Evolutionary conservation across 306 rosid species (phyloP), one percentile per base, ranked within the genome.

Genomic region (Elaeagnus macrophylla): DNA sequence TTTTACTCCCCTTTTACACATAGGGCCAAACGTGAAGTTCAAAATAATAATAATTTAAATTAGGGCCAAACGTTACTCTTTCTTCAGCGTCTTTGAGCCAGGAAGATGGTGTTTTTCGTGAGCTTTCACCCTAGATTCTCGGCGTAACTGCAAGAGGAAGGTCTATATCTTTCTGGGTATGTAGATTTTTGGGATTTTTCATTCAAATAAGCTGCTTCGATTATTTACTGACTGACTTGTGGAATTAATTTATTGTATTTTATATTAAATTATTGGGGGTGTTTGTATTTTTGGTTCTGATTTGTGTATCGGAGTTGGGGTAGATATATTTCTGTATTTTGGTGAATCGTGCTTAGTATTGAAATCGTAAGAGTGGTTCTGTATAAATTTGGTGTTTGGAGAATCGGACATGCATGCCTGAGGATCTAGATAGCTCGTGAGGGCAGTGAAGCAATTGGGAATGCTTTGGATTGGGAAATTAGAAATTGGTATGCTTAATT

Each of bases 131-230:
- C 71, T 36, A 53, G 54, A 59, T 67, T 72, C 62, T 60, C 38
- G 58, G 75, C 62, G 64, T 61, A 46, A 54, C 69, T 38, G 12
- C 42, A 8, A 43, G 71, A 68, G 49, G 72, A 68, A 57, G 75
- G 9, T 53, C 53, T 18, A 56, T 76, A 38, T 62, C 70, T 62
- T 42, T 73, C 52, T 43, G 69, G 57, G 61, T 59, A 16, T 17
- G 48, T 32, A 12, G 48, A 50, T 41, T 11, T 50, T n/a, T 0
- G 37, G 38, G 37, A 71, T 56, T 57, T 67, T 67, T 72, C 39
- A 1, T 18, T 37, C 77, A 67, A 72, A 74, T 65, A 62, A 76
- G 83, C 74, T 48, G 65, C 62, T 48, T 39, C 51, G 62, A 49
- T 62, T 72, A 62, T 16, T 9, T 53, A 32, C 5, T 61, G 32